Percentiles rank a stretch among this genome's conserved stretches.
phyloP scores from a whole-genome alignment of 306 rosid genomes.

The Citrullus colocynthis region DNA sequence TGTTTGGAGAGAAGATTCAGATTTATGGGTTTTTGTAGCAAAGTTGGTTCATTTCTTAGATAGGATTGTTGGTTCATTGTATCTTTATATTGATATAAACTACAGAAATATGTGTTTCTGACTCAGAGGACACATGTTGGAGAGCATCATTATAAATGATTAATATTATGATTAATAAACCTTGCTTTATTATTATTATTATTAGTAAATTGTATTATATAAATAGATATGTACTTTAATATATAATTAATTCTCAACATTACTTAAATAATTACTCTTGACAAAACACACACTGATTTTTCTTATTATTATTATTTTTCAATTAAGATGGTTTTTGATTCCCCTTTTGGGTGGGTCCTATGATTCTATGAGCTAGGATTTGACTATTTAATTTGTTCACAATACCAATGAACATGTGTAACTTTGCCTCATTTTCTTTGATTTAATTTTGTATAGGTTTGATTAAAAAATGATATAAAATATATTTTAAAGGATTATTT shows the following conservation, averaged over 20 bases:
- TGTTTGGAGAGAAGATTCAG: not conserved
- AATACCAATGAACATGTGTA: not conserved
- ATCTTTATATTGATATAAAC: slow-evolving; percentile 1
- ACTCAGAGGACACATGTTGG: not conserved
- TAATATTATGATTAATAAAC: not conserved
- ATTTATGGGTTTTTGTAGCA: slow-evolving; percentile 8
- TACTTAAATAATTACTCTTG: not conserved
- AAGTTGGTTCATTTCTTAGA: not conserved
- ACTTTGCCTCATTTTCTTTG: not conserved
- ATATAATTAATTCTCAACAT: not conserved
- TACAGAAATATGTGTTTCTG: not conserved
- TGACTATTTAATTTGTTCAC: not conserved
- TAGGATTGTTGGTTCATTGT: not conserved
- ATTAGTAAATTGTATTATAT: not conserved
- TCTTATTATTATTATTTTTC: not conserved
- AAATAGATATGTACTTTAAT: not conserved
- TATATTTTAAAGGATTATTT: no score
- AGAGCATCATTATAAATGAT: not conserved
- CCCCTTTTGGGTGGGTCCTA: not conserved
- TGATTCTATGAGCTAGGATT: not conserved
- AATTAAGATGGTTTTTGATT: not conserved
- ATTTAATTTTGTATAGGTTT: no score
- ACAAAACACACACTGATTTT: not conserved
- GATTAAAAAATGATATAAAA: no score
- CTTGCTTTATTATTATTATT: not conserved